Evolutionary conservation across 1,139 yeast genomes (phyloP).

Genomic region (Entelexis sorbosivorans): DNA sequence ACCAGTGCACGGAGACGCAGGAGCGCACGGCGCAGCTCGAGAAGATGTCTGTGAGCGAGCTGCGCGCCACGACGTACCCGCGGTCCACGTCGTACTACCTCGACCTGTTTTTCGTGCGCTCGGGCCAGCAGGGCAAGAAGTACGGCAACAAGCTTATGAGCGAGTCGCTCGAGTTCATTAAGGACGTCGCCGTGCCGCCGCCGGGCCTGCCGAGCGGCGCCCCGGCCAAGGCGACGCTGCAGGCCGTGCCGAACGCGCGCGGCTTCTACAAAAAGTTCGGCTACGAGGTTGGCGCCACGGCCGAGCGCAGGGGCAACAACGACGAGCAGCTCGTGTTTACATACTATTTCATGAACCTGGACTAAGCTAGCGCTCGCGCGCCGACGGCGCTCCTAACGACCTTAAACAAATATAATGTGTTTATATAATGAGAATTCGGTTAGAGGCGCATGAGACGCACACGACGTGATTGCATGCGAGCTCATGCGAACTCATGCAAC

Average conservation of each 20-base stretch:
- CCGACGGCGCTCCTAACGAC: not conserved
- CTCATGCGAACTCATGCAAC: no score
- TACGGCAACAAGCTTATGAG: conserved; percentile 11
- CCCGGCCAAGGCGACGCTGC: conserved; percentile 13
- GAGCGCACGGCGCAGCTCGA: conserved; percentile 7
- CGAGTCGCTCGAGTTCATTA: not conserved
- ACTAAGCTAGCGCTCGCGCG: not conserved
- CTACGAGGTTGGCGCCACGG: conserved; percentile 3
- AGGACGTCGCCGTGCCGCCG: conserved; percentile 6
- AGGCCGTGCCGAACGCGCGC: conserved; percentile 16
- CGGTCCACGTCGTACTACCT: conserved; percentile 9
- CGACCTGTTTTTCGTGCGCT: conserved; percentile 11
- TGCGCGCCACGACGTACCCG: conserved; percentile 12
- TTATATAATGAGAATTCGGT: not conserved
- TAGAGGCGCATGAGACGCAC: no score
- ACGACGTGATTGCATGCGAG: no score
- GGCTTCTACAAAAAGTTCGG: conserved; percentile 15
- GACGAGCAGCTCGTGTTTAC: not conserved
- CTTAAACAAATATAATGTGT: not conserved
- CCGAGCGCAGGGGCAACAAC: not conserved
- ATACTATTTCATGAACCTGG: not conserved
- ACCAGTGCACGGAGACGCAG: not conserved
- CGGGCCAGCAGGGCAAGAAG: conserved; percentile 17
- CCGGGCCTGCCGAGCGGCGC: conserved; percentile 8
- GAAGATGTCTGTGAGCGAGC: not conserved